Base-by-base conservation (phyloP, 345 rosid genomes). In the Garcia nutans region DNA sequence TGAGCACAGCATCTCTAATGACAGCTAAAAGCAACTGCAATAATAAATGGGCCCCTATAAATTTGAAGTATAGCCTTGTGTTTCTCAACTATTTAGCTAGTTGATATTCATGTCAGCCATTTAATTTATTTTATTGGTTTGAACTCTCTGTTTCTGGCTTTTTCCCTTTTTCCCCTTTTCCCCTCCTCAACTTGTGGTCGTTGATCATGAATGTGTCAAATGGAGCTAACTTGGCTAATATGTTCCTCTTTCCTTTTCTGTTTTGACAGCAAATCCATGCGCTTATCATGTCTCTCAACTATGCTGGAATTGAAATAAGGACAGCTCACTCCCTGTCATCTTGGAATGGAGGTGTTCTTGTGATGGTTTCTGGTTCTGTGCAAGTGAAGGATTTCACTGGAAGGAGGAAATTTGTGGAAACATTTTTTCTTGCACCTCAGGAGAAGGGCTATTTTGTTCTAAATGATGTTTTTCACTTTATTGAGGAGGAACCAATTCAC, bases 361-460 rank as follows among this genome's bases (percentile, higher is more conserved):
- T 80, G 47, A 76, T 76, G 80, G 79, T 76, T 33, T 76, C 74
- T 71, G 83, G 83, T 50, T 72, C 45, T 23, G 56, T 72, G 33
- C 73, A 66, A 50, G 41, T 62, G 24, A 80, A 71, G 73, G 66
- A 72, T 54, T 76, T 76, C 8, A 61, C 15, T 42, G 50, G 74
- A 8, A 58, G 50, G 44, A 71, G 79, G 72, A 80, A 80, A 72
- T 80, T 80, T 76, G 79, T 80, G 23, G 77, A 80, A 67, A 76
- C 79, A 10, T 80, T 80, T 76, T 80, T 80, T 49, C 79, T 80
- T 57, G 83, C 83, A 37, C 83, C 83, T 67, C 83, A 80, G 41
- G 79, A 76, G 31, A 76, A 80, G 56, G 83, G 83, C 9, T 80
- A 65, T 67, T 80, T 80, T 75, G 83, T 80, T 60, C 79, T 80